A percentile compares a stretch with the other conserved stretches of the same genome.
Evolutionary conservation across 1,284 basidiomycete genomes (phyloP).

Genomic region (Cronartium quercuum): DNA sequence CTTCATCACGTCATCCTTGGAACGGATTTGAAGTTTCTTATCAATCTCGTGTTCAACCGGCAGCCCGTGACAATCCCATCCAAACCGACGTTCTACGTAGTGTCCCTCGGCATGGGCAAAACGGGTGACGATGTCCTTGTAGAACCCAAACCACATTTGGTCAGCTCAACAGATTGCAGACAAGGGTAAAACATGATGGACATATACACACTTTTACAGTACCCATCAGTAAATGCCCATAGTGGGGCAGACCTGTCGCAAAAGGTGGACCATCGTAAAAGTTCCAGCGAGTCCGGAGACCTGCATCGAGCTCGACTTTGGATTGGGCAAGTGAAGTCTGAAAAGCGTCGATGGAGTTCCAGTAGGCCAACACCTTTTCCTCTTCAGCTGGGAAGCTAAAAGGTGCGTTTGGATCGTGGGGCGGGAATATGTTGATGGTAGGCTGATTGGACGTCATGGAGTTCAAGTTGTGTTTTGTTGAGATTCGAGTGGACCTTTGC

Average conservation of each 20-base stretch:
- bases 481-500: background rate
- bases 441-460: background rate
- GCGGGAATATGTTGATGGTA: background rate
- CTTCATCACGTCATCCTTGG: slow-evolving; percentile 84
- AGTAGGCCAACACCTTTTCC: slow-evolving; percentile 83
- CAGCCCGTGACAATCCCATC: slow-evolving; percentile 98
- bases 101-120: slow-evolving; percentile 89
- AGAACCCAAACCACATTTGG: background rate
- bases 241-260: slow-evolving; percentile 93
- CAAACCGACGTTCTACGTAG: slow-evolving; percentile 91
- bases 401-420: slow-evolving; percentile 56
- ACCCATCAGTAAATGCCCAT: slow-evolving; percentile 64
- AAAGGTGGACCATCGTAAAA: slow-evolving; percentile 99
- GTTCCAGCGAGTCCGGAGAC: slow-evolving; percentile 34
- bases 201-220: slow-evolving; percentile 74
- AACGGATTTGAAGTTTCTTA: slow-evolving; percentile 86
- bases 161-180: background rate
- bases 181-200: background rate
- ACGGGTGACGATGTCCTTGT: slow-evolving; percentile 86
- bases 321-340: slow-evolving; percentile 79
- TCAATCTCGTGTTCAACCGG: slow-evolving; percentile 99
- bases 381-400: slow-evolving; percentile 91
- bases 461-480: too few relatives aligned
- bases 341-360: slow-evolving; percentile 97
- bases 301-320: slow-evolving; percentile 55